Evolutionary conservation across 176 grass and related monocot genomes (phyloP), one percentile per base, ranked within the genome.

Genomic region (Cenchrus fungigraminus): DNA sequence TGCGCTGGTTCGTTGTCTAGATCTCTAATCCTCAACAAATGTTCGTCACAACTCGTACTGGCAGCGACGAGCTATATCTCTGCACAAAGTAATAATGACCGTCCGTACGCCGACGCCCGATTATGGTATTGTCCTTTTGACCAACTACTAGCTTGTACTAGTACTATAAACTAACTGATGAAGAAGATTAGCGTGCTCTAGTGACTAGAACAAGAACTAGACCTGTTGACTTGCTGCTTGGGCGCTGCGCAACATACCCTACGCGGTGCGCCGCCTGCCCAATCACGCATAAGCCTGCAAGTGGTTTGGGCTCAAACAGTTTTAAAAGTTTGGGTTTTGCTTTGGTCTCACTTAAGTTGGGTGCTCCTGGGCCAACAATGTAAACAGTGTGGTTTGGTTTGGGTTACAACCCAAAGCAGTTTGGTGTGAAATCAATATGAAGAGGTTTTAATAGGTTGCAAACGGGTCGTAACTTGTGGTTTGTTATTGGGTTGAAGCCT

Each of bases 241-340:
- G 28, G 22, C 62, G 28, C 56, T 58, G 56, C 4, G 46, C n/a
- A 29, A 29, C 46, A 8, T 51, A 73, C n/a, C 37, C 25, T 9
- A 31, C 71, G 71, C 72, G 72, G 50, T 56, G 73, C 73, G 31
- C 52, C 73, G 73, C 5, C 73, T 29, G 73, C 9, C 73, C 29
- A 59, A 78, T 62, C 37, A 40, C 75, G 59, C 22, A 25, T 25
- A 25, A 25, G 22, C 22, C 22, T 25, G 22, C 22, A 25, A 25
- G 22, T 25, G 22, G 22, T 25, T 25, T 25, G 22, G 22, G 22
- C 22, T 25, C 22, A 25, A 25, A 25, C 22, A 25, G 22, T 25
- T 25, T 25, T 25, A 25, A 25, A 25, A 25, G 22, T 25, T 25
- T 25, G 22, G 22, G 22, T 25, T 25, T 25, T 25, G 22, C 22